These are phyloP conservation scores for Cladosporium sp. DNA, from an alignment of 2,329 filamentous ascomycete genomes.

Conservation along the genomic window DNA sequence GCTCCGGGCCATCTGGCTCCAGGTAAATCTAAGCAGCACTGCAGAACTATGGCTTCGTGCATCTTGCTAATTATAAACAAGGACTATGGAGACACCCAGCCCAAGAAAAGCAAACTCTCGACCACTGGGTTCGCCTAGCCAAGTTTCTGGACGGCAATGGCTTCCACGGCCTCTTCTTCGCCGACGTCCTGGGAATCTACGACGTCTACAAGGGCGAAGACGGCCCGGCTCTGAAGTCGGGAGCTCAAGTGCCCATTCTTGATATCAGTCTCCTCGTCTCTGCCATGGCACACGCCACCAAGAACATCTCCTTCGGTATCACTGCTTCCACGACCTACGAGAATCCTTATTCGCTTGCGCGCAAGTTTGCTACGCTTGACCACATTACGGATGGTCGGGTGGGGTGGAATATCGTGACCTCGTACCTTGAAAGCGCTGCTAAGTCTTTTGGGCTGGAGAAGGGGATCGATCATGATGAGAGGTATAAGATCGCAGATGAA, in stretches of 20 bases:
- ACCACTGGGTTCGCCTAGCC: conserved; percentile 46
- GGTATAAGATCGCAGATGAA: conserved; percentile 47
- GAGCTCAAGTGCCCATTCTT: conserved; percentile 65
- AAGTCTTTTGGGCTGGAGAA: conserved; percentile 44
- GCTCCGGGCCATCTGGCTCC: conserved; percentile 44
- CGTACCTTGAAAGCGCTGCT: conserved; percentile 45
- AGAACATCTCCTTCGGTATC: conserved; percentile 38
- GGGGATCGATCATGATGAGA: conserved; percentile 48
- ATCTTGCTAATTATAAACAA: conserved; percentile 4
- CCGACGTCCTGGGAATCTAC: conserved; percentile 46
- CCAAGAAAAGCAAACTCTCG: conserved; percentile 38
- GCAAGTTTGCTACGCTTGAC: conserved; percentile 34
- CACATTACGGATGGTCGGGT: conserved; percentile 36
- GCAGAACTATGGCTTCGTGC: background rate
- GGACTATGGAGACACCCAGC: conserved; percentile 30
- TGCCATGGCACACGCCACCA: conserved; percentile 44
- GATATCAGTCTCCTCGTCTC: conserved; percentile 44
- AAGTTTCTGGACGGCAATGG: conserved; percentile 46
- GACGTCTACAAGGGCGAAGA: conserved; percentile 42
- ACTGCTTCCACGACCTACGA: conserved; percentile 37
- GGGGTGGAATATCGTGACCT: conserved; percentile 51
- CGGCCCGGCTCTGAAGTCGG: conserved; percentile 53
- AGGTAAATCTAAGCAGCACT: conserved; percentile 20
- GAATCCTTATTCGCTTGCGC: conserved; percentile 32
- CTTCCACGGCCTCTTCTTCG: conserved; percentile 50